Percentiles rank a stretch among this genome's conserved stretches.
These are phyloP conservation scores for Cytospora leucostoma DNA, from an alignment of 2,329 filamentous ascomycete genomes.

Conservation along the genomic window DNA sequence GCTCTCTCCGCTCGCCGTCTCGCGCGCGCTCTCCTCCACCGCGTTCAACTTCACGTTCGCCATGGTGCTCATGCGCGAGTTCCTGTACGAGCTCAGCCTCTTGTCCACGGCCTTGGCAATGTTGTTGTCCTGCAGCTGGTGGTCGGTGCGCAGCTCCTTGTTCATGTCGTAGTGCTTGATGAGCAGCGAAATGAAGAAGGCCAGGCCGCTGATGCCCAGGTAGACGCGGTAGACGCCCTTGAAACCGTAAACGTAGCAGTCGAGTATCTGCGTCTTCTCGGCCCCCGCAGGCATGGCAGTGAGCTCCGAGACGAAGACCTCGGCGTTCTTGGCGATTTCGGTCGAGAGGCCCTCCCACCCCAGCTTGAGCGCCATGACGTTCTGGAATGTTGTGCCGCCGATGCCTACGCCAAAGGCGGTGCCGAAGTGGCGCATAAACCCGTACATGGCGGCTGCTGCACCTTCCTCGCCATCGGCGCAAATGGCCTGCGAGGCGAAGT, in stretches of 20 bases:
- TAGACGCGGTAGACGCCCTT: slow-evolving; percentile 56
- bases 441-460: slow-evolving; percentile 43
- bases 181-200: slow-evolving; percentile 52
- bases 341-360: slow-evolving; percentile 35
- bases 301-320: slow-evolving; percentile 33
- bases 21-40: not conserved
- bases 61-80: slow-evolving; percentile 15
- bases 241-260: slow-evolving; percentile 55
- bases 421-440: slow-evolving; percentile 44
- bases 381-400: slow-evolving; percentile 45
- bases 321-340: slow-evolving; percentile 36
- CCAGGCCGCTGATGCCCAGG: slow-evolving; percentile 51
- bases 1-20: not conserved
- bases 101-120: slow-evolving; percentile 21
- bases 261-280: slow-evolving; percentile 16
- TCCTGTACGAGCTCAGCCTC: slow-evolving; percentile 16
- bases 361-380: slow-evolving; percentile 41
- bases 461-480: slow-evolving; percentile 40
- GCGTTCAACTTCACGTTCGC: not conserved
- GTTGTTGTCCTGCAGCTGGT: slow-evolving; percentile 44
- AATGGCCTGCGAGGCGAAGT: slow-evolving; percentile 43
- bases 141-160: slow-evolving; percentile 48
- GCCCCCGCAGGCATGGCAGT: slow-evolving; percentile 29
- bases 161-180: slow-evolving; percentile 53
- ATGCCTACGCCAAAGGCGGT: slow-evolving; percentile 46